phyloP scores from a whole-genome alignment of 805 yeast species.

The Blastobotrys muscicola region DNA sequence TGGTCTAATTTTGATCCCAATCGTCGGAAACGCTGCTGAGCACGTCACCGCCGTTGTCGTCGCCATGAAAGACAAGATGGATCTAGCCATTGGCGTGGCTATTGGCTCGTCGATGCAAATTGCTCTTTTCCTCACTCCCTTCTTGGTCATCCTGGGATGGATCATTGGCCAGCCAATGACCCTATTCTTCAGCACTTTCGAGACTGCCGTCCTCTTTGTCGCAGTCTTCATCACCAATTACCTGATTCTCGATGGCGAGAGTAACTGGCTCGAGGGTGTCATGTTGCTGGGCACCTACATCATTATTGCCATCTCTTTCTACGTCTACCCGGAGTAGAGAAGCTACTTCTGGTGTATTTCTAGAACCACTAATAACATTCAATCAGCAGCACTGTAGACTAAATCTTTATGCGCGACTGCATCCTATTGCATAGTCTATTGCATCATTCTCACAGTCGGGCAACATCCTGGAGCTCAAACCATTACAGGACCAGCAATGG shows the following conservation, averaged over 20 bases:
- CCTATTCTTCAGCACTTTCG: constrained; percentile 82
- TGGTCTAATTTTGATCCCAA: constrained; percentile 88
- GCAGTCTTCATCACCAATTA: constrained; percentile 83
- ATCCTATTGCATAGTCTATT: too few relatives aligned
- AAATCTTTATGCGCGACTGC: too few relatives aligned
- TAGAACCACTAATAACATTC: too few relatives aligned
- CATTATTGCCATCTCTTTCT: constrained; percentile 84
- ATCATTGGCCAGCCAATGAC: constrained; percentile 83
- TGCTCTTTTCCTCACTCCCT: constrained; percentile 91
- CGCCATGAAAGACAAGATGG: constrained; percentile 95
- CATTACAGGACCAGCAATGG: too few relatives aligned
- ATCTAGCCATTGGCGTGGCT: constrained; percentile 93
- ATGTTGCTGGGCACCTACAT: constrained; percentile 81
- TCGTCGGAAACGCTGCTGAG: constrained; percentile 98
- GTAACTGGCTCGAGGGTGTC: constrained; percentile 95
- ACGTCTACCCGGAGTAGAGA: constrained; percentile 58
- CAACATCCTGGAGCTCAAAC: too few relatives aligned
- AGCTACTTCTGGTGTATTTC: too few relatives aligned
- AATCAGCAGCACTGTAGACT: too few relatives aligned
- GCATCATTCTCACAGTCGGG: too few relatives aligned
- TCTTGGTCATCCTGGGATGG: constrained; percentile 95
- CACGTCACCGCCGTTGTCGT: constrained; percentile 95
- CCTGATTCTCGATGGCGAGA: constrained; percentile 84
- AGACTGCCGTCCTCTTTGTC: constrained; percentile 84
- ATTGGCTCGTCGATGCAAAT: constrained; percentile 93